Evolutionary conservation across 495 filamentous ascomycete genomes (phyloP).

Genomic region (Corynascus novoguineensis): DNA sequence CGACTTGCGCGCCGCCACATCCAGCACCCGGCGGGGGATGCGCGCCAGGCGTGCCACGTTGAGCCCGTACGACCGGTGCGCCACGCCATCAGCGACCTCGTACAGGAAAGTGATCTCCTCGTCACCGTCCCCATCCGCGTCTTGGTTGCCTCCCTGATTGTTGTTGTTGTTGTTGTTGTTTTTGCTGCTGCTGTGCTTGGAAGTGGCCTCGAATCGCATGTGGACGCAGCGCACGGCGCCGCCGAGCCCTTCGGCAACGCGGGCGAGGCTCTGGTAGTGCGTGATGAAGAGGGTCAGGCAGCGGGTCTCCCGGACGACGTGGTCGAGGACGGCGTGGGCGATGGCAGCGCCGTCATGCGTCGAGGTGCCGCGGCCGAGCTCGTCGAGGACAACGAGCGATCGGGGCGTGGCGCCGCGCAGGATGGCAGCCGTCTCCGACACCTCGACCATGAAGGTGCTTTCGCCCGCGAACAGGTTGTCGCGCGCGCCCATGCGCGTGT

Average conservation of each 20-base stretch:
- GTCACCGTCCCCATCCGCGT: conserved; percentile 29
- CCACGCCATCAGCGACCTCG: conserved; percentile 78
- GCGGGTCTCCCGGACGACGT: conserved; percentile 66
- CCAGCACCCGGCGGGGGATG: conserved; percentile 67
- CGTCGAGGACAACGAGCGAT: conserved; percentile 86
- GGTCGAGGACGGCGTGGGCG: conserved; percentile 81
- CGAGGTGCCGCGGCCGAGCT: conserved; percentile 84
- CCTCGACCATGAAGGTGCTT: conserved; percentile 96
- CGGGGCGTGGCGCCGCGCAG: conserved; percentile 78
- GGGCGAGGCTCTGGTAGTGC: conserved; percentile 83
- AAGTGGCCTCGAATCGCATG: conserved; percentile 66
- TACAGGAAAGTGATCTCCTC: conserved; percentile 76
- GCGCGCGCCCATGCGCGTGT: conserved; percentile 93
- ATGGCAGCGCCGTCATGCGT: conserved; percentile 97
- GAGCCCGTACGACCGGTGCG: conserved; percentile 87
- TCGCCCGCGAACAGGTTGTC: conserved; percentile 97
- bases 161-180: conserved; percentile 8
- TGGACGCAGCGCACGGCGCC: conserved; percentile 67
- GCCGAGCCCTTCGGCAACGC: conserved; percentile 61
- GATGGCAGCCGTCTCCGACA: conserved; percentile 86
- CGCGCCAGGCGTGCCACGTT: conserved; percentile 89
- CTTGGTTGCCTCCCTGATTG: conserved; percentile 18
- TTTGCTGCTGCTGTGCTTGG: background rate
- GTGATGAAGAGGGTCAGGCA: conserved; percentile 92
- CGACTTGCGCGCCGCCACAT: conserved; percentile 74